These are phyloP conservation scores for Cryphonectria nitschkei DNA, from an alignment of 2,329 filamentous ascomycete species.

Conservation along the genomic window DNA sequence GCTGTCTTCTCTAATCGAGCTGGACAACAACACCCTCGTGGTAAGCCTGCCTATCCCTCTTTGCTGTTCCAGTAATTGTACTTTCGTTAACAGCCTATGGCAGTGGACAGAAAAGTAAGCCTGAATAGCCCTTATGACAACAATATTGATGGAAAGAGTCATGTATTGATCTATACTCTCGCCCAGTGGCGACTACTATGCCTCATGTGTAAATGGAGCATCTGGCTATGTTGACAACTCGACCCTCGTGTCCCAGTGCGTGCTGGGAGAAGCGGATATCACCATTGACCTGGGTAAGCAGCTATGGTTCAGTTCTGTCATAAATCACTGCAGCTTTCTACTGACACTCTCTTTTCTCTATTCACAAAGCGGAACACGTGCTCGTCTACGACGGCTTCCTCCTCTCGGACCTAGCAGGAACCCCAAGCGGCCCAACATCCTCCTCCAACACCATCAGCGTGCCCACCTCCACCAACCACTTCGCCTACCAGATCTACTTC, in stretches of 20 bases:
- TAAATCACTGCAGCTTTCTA: not conserved
- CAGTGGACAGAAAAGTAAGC: slow-evolving; percentile 8
- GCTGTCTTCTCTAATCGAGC: slow-evolving; percentile 8
- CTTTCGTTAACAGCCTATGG: not conserved
- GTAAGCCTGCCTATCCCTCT: not conserved
- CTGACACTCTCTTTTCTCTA: not conserved
- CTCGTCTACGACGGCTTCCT: slow-evolving; percentile 10
- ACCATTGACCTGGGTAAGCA: slow-evolving; percentile 4
- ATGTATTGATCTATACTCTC: not conserved
- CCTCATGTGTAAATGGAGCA: slow-evolving; percentile 4
- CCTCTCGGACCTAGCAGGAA: slow-evolving; percentile 7
- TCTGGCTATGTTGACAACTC: slow-evolving; percentile 2
- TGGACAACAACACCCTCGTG: not conserved
- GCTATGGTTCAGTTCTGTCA: no score
- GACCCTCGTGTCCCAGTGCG: slow-evolving; percentile 11
- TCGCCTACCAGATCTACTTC: slow-evolving; percentile 9
- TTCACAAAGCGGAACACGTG: not conserved
- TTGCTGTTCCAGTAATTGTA: not conserved
- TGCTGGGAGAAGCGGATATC: not conserved
- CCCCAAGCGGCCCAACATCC: not conserved
- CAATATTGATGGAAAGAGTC: not conserved
- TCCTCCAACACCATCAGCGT: not conserved
- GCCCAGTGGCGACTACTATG: slow-evolving; percentile 6
- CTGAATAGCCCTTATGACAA: not conserved
- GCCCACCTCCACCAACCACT: not conserved